phyloP scores from a whole-genome alignment of 768 basidiomycete species.

The Coprinopsis strossmayeri region DNA sequence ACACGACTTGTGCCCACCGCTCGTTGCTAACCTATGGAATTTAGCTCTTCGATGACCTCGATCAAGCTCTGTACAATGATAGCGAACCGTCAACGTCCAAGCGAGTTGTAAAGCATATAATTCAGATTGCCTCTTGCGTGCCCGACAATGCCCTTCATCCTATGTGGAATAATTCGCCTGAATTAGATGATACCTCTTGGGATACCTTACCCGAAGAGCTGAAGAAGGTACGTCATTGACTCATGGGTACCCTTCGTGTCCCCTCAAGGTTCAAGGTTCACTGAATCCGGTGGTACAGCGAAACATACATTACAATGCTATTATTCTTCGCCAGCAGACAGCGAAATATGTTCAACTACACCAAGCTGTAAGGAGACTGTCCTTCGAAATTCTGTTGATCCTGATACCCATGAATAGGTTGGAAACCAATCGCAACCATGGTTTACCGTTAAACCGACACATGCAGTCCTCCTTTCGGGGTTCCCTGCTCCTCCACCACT shows the following conservation, averaged over 20 bases:
- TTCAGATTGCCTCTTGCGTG: slow-evolving; percentile 54
- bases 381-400: neutral
- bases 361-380: neutral
- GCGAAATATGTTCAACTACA: slow-evolving; percentile 18
- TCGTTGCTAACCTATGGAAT: neutral
- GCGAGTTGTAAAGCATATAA: slow-evolving; percentile 34
- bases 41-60: slow-evolving; percentile 41
- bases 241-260: too few relatives aligned
- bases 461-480: neutral
- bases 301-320: slow-evolving; percentile 42
- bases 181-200: slow-evolving; percentile 52
- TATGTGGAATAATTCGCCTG: slow-evolving; percentile 40
- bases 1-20: too few relatives aligned
- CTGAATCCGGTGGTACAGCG: slow-evolving; percentile 31
- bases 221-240: slow-evolving; percentile 41
- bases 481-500: slow-evolving; percentile 12
- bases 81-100: slow-evolving; percentile 7
- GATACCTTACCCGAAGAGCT: slow-evolving; percentile 54
- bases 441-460: neutral
- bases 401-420: slow-evolving; percentile 4
- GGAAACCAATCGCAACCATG: neutral
- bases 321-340: neutral
- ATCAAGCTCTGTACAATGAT: slow-evolving; percentile 3
- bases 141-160: slow-evolving; percentile 54
- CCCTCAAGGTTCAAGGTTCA: neutral